Conservation (phyloP, 23 red algal genomes). For the Chondrus crispus region DNA sequence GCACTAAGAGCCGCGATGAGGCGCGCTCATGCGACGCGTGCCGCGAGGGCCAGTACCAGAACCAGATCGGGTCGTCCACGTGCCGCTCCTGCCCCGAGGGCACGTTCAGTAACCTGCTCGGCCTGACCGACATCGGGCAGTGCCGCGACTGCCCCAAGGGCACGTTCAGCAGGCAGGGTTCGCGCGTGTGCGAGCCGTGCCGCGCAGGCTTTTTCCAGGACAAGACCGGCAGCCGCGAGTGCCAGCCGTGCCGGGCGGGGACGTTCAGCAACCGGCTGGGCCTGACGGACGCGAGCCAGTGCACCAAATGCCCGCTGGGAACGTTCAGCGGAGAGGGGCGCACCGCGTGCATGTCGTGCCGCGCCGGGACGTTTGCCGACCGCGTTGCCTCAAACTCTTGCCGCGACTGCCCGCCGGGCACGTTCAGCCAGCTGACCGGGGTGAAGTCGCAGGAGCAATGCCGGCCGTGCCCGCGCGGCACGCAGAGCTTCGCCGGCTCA, state of each 20-base stretch:
- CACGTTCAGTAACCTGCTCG: neutral
- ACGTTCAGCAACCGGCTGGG: neutral
- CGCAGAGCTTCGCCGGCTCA: neutral
- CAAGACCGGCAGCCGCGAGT: neutral
- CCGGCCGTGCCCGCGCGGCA: neutral
- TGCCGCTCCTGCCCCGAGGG: neutral
- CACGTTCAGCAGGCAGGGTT: neutral
- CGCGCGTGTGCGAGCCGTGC: neutral
- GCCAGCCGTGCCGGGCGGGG: neutral
- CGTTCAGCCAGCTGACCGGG: neutral
- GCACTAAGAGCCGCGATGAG: neutral
- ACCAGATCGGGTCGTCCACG: neutral
- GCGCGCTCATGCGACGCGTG: neutral
- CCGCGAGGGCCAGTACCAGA: neutral
- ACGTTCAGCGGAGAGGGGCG: slow-evolving; percentile 14
- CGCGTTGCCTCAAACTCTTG: neutral
- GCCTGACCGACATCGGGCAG: neutral
- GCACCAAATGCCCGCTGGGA: neutral
- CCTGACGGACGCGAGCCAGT: neutral
- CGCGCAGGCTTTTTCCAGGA: neutral
- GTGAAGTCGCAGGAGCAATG: neutral
- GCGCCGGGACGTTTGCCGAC: slow-evolving; percentile 12
- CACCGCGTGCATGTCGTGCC: slow-evolving; percentile 7
- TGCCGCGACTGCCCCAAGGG: neutral
- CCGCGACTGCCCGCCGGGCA: slow-evolving; percentile 16